phyloP scores from a whole-genome alignment of 441 rosid species.

The Jatropha podagrica region DNA sequence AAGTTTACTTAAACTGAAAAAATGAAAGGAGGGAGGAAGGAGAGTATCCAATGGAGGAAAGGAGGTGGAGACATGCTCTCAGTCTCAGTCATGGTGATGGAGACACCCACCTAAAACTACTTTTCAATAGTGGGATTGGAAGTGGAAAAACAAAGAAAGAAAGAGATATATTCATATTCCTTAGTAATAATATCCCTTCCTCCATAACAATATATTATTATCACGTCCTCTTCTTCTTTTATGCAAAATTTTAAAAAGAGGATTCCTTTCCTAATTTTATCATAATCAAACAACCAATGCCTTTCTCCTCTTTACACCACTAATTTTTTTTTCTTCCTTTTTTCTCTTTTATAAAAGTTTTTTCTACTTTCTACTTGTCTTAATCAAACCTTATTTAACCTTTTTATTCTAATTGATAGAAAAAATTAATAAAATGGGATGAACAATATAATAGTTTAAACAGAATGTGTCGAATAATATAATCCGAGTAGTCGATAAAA shows the following conservation, averaged over 20 bases:
- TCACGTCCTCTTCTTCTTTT: too few species aligned
- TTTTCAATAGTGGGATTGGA: neutral
- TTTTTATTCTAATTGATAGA: too few species aligned
- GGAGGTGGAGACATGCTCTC: neutral
- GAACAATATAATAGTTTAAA: too few species aligned
- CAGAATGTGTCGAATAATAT: too few species aligned
- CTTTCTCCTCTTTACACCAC: neutral
- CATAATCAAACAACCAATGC: conserved; percentile 4
- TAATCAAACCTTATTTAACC: neutral
- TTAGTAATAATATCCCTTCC: neutral
- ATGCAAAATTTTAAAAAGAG: neutral
- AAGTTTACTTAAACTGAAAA: neutral
- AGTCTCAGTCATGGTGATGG: neutral
- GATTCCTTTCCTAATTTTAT: conserved; percentile 10
- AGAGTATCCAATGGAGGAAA: neutral
- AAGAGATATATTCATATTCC: conserved; percentile 3
- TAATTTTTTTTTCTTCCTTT: neutral
- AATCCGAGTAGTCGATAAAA: too few species aligned
- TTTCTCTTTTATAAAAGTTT: neutral
- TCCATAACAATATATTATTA: too few species aligned
- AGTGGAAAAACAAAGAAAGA: neutral
- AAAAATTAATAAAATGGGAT: too few species aligned
- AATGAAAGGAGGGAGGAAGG: neutral
- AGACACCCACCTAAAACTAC: conserved; percentile 5
- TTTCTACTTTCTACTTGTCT: neutral